phyloP scores from a whole-genome alignment of 176 grass and related monocot species.

The Leersia perrieri region DNA sequence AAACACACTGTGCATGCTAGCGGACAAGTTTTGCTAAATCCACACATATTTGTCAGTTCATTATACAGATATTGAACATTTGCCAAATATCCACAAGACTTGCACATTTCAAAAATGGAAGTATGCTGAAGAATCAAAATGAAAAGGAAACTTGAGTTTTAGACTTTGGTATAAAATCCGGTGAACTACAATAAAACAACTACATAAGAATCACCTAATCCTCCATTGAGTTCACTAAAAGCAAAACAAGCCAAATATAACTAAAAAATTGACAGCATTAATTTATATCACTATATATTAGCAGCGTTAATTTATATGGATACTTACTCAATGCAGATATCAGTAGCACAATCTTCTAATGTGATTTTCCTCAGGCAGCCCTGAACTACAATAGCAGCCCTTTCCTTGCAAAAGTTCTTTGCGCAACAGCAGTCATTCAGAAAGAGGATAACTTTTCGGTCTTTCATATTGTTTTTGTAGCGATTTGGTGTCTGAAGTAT shows the following conservation, averaged over 20 bases:
- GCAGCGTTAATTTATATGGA: not conserved
- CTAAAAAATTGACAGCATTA: not conserved
- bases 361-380: slow-evolving; percentile 70
- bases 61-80: not conserved
- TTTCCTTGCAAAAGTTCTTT: slow-evolving; percentile 94
- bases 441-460: slow-evolving; percentile 75
- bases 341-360: slow-evolving; percentile 68
- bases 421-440: slow-evolving; percentile 81
- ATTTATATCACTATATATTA: not conserved
- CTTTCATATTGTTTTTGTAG: slow-evolving; percentile 67
- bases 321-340: slow-evolving; percentile 89
- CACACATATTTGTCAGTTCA: not conserved
- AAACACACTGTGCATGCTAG: not conserved
- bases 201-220: not conserved
- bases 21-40: not conserved
- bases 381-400: slow-evolving; percentile 69
- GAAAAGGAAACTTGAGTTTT: not conserved
- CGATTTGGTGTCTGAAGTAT: slow-evolving; percentile 54
- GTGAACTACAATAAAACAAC: not conserved
- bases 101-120: not conserved
- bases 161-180: not conserved
- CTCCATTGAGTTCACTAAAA: not conserved
- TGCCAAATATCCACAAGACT: not conserved
- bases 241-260: not conserved
- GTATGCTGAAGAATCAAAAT: not conserved